phyloP scores from a whole-genome alignment of 495 filamentous ascomycete species.

The Talaromyces wortmannii region DNA sequence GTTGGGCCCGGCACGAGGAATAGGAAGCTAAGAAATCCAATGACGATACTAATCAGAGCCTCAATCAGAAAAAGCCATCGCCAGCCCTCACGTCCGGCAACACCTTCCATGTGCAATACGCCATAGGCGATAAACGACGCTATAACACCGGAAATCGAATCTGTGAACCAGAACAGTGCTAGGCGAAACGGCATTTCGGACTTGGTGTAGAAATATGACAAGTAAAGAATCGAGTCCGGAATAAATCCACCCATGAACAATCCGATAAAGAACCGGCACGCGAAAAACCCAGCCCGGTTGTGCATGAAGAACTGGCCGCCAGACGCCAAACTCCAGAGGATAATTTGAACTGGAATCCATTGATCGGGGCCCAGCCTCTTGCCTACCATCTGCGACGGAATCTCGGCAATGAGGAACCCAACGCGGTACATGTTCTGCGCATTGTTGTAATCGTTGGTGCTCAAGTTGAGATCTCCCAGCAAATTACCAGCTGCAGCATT shows the following conservation, averaged over 20 bases:
- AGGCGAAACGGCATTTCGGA: conserved; percentile 55
- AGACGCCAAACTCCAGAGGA: conserved; percentile 20
- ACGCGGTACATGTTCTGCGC: conserved; percentile 28
- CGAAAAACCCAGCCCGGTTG: conserved; percentile 18
- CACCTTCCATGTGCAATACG: conserved; percentile 34
- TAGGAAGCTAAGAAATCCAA: conserved; percentile 45
- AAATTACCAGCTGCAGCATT: conserved; percentile 62
- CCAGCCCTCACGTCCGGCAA: conserved; percentile 25
- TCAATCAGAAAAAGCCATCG: conserved; percentile 46
- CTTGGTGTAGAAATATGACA: conserved; percentile 64
- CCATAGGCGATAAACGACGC: conserved; percentile 40
- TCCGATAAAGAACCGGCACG: conserved; percentile 20
- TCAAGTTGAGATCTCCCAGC: conserved; percentile 43
- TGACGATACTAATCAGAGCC: conserved; percentile 39
- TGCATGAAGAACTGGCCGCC: conserved; percentile 18
- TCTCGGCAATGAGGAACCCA: conserved; percentile 42
- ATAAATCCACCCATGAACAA: conserved; percentile 16
- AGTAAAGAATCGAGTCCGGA: conserved; percentile 43
- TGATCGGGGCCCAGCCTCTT: conserved; percentile 60
- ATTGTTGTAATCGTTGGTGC: conserved; percentile 66
- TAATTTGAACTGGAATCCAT: conserved; percentile 25
- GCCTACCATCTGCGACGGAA: conserved; percentile 46
- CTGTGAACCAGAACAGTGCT: conserved; percentile 56
- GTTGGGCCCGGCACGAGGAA: conserved; percentile 43
- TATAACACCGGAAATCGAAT: conserved; percentile 39